Evolutionary conservation across 257 asterid genomes (phyloP).

Genomic region (Thymus quinquecostatus): DNA sequence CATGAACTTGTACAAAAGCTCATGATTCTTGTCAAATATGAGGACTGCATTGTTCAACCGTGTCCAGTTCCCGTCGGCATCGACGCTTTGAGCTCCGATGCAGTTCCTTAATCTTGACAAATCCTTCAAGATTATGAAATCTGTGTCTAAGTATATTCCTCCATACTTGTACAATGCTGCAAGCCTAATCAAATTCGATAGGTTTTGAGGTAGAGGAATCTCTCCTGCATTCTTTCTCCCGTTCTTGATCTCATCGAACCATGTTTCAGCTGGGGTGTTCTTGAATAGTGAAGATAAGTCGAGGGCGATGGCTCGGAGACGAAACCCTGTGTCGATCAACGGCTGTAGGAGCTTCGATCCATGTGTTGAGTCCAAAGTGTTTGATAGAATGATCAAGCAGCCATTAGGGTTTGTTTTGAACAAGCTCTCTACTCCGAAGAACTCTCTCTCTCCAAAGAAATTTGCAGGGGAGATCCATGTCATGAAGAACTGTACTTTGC

Average conservation of each 20-base stretch:
- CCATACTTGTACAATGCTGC: constrained; percentile 67
- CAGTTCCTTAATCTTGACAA: constrained; percentile 59
- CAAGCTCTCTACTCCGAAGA: constrained; percentile 53
- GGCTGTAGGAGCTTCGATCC: constrained; percentile 53
- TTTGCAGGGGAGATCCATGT: constrained; percentile 52
- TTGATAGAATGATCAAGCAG: constrained; percentile 62
- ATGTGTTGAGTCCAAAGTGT: constrained; percentile 49
- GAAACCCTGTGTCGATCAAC: constrained; percentile 44
- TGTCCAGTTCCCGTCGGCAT: constrained; percentile 57
- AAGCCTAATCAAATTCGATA: constrained; percentile 69
- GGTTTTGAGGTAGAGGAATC: constrained; percentile 60
- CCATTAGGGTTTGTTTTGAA: constrained; percentile 54
- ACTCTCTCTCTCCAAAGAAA: constrained; percentile 47
- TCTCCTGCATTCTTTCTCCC: constrained; percentile 58
- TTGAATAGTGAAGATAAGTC: constrained; percentile 40
- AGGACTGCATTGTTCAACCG: constrained; percentile 74
- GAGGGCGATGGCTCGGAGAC: constrained; percentile 45
- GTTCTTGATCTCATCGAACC: constrained; percentile 54
- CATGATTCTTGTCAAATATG: constrained; percentile 59
- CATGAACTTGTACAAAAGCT: constrained; percentile 58
- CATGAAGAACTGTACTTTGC: constrained; percentile 50
- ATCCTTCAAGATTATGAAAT: constrained; percentile 62
- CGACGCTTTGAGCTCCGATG: constrained; percentile 66
- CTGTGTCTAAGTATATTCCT: constrained; percentile 70
- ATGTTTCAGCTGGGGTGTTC: constrained; percentile 54